Evolutionary conservation across 2,329 filamentous ascomycete species (phyloP), one percentile per base, ranked within the genome.

Genomic region (Teratosphaeria gauchensis): DNA sequence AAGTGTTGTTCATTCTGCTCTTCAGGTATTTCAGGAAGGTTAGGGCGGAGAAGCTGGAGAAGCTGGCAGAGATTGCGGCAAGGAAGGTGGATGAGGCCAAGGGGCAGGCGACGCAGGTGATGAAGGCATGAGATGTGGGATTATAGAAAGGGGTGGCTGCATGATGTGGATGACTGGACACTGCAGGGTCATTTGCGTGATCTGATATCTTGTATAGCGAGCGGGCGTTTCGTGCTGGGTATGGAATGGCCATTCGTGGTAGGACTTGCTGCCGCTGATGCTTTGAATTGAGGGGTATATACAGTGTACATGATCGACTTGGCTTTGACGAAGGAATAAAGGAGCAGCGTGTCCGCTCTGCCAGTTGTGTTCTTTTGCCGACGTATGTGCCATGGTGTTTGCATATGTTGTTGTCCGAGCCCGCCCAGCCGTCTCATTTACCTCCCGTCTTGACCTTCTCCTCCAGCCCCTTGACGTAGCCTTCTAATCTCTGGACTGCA

Each of bases 1-100:
- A 97, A 73, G 77, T 97, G 16, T 73, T 91, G 52, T 97, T 96
- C 72, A 79, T 97, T 62, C 77, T 96, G 31, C 81, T 99, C 55
- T 86, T 96, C 74, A 84, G 90, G 66, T 95, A 94, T 68, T 71
- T 96, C 56, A 84, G 85, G 65, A 84, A 85, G 65, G 67, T 95
- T 59, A 84, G 84, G 67, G 81, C 85, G 52, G 80, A 87, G 64
- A 86, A 88, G 71, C 77, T 95, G 51, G 81, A 84, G 64, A 88
- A 86, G 70, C 78, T 85, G 16, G 84, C 85, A 12, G 80, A 84
- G 55, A 68, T 84, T 56, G 84, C 87, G 9, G 83, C 86, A 4
- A 77, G 81, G 31, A 70, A 72, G 63, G 80, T 82, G 6, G 87
- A 81, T 71, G 74, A 77, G 65, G 77, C 65, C 4, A 67, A 64